Conservation (phyloP, 1,284 basidiomycete species). For the Ceratobasidium sp. region DNA sequence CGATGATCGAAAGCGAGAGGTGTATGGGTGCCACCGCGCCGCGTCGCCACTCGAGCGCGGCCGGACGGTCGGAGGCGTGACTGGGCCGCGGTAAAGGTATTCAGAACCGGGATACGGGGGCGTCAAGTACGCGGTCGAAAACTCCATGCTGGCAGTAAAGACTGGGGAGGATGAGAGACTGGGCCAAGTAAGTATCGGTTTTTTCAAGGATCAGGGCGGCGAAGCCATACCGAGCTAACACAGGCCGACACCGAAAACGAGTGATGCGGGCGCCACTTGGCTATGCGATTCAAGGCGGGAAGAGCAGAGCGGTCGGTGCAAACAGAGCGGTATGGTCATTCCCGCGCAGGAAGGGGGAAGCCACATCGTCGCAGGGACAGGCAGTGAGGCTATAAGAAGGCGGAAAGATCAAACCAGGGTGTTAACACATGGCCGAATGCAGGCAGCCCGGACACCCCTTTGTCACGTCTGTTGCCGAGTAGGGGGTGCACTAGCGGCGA, state of each 20-base stretch:
- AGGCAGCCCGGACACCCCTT: slow-evolving; percentile 27
- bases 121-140: slow-evolving; percentile 22
- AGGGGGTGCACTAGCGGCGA: slow-evolving; percentile 29
- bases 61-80: slow-evolving; percentile 15
- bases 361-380: not conserved
- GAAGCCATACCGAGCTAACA: slow-evolving; percentile 15
- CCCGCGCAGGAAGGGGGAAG: slow-evolving; percentile 9
- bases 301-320: slow-evolving; percentile 26
- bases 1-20: not conserved
- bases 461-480: slow-evolving; percentile 19
- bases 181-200: not conserved
- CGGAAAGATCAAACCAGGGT: slow-evolving; percentile 19
- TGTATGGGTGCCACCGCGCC: slow-evolving; percentile 35
- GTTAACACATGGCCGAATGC: slow-evolving; percentile 13
- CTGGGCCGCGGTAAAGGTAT: not conserved
- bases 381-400: slow-evolving; percentile 20
- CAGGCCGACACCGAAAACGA: slow-evolving; percentile 28
- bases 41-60: slow-evolving; percentile 19
- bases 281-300: slow-evolving; percentile 31
- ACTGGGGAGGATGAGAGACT: slow-evolving; percentile 21
- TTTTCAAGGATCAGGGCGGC: not conserved
- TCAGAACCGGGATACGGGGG: slow-evolving; percentile 31
- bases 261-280: slow-evolving; percentile 26
- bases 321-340: slow-evolving; percentile 32
- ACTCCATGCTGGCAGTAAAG: slow-evolving; percentile 37